These are phyloP conservation scores for Ambrosiella beaveri DNA, from an alignment of 2,329 filamentous ascomycete genomes.

Conservation along the genomic window DNA sequence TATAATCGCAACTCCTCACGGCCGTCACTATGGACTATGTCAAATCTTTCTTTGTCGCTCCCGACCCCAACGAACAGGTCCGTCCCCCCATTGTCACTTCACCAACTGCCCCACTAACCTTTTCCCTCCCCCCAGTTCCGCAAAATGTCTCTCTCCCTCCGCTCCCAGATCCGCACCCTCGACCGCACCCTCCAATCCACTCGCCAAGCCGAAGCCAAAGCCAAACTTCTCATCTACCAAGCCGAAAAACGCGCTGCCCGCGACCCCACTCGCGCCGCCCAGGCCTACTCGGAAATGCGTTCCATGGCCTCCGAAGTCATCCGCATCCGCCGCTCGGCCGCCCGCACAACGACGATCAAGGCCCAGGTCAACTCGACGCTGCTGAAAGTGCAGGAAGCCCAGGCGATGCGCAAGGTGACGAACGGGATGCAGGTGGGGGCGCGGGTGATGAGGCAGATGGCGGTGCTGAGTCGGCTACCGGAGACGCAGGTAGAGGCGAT, in stretches of 20 bases:
- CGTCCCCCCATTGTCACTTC: background rate
- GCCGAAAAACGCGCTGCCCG: constrained; percentile 67
- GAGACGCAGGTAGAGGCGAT: constrained; percentile 70
- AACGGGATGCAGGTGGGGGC: constrained; percentile 74
- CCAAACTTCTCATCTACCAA: constrained; percentile 66
- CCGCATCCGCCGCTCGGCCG: constrained; percentile 56
- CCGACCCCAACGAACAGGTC: constrained; percentile 87
- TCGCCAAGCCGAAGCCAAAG: constrained; percentile 65
- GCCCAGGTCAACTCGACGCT: constrained; percentile 84
- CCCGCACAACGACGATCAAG: constrained; percentile 66
- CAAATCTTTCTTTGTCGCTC: constrained; percentile 73
- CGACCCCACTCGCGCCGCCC: constrained; percentile 60
- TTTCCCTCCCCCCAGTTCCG: constrained; percentile 46
- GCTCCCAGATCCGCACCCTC: constrained; percentile 78
- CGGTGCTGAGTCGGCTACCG: constrained; percentile 65
- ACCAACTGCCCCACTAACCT: background rate
- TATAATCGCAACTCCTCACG: too few species aligned
- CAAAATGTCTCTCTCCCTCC: constrained; percentile 86
- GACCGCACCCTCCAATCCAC: constrained; percentile 78
- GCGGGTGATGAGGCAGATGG: constrained; percentile 94
- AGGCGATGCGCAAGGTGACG: constrained; percentile 89
- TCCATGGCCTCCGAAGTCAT: constrained; percentile 80
- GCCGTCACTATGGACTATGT: constrained; percentile 62
- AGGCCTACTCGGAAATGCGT: constrained; percentile 68
- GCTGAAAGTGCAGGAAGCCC: constrained; percentile 96